Base-by-base conservation (phyloP, 495 filamentous ascomycete species). In the Lophiostoma macrostomum region DNA sequence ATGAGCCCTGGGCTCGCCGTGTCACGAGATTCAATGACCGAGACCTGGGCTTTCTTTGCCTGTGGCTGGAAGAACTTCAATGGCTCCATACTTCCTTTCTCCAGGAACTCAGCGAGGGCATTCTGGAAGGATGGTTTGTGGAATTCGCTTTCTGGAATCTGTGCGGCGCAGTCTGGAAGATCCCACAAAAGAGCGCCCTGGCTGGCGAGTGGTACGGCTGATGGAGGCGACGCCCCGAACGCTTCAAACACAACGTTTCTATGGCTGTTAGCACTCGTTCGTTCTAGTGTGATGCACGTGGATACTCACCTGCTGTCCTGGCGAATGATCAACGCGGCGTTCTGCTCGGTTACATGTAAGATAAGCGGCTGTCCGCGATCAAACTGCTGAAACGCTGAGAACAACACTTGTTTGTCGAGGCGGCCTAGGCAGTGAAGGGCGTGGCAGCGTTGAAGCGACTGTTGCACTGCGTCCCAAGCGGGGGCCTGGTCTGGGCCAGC, bases 81-180 rank as follows among this genome's bases (percentile, higher is more conserved):
- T 0, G 70, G 67, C 38, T 83, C 81, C 1, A 69, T 67, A 52
- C 74, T 79, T 0, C 78, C 80, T 45, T 77, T 67, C 49, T 80
- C 77, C 5, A 84, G 64, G 42, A 84, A 84, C 0, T 49, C 43
- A 1, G 75, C 73, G 0, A 86, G 58, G 6, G 47, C 60, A 1
- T 66, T 48, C 52, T 72, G 76, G 46, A 86, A 80, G 6, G 45
- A 39, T 1, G 56, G 35, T 20, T 76, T 63, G 4, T 56, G 19
- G 51, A 81, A 75, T 1, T 56, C 58, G 3, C 19, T 4, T 3
- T 39, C n/a, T 3, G 70, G 60, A 7, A 77, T 29, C 7, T 67
- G 63, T 0, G 70, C 73, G 0, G 72, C 73, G 12, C 63, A 10
- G 23, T 60, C 49, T 50, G 69, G 60, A 64, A 75, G 67, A 68